phyloP scores from a whole-genome alignment of 768 basidiomycete species.

The Kwoniella sp. region DNA sequence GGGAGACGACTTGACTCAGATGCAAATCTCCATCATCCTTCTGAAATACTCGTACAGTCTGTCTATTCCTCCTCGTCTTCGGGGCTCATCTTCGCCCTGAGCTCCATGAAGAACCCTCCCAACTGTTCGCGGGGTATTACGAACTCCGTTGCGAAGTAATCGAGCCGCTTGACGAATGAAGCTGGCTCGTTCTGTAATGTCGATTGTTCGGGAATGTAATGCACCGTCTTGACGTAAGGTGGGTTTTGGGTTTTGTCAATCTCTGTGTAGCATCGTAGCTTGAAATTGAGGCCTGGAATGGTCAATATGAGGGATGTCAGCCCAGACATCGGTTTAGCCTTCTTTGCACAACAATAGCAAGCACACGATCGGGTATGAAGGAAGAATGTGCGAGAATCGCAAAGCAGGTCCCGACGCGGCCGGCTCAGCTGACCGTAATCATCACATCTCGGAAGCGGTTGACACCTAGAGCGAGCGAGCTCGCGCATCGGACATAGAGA shows the following conservation, averaged over 20 bases:
- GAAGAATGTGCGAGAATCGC: too few relatives aligned
- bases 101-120: slow-evolving; percentile 36
- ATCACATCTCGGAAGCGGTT: too few relatives aligned
- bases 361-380: too few relatives aligned
- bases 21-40: too few relatives aligned
- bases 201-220: slow-evolving; percentile 41
- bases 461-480: too few relatives aligned
- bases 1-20: too few relatives aligned
- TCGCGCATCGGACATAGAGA: too few relatives aligned
- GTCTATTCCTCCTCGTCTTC: slow-evolving; percentile 19
- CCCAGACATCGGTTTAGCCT: not conserved
- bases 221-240: slow-evolving; percentile 27
- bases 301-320: not conserved
- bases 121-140: slow-evolving; percentile 39
- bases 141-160: slow-evolving; percentile 40
- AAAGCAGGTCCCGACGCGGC: too few relatives aligned
- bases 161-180: slow-evolving; percentile 39
- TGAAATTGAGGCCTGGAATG: slow-evolving; percentile 48
- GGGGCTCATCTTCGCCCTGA: slow-evolving; percentile 28
- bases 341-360: too few relatives aligned
- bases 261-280: slow-evolving; percentile 44
- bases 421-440: too few relatives aligned
- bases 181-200: slow-evolving; percentile 46
- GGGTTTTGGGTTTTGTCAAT: slow-evolving; percentile 25
- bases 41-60: too few relatives aligned